Percentiles rank a stretch among this genome's conserved stretches.
These are phyloP conservation scores for Purpureocillium takamizusanense DNA, from an alignment of 2,329 filamentous ascomycete genomes.

Conservation along the genomic window DNA sequence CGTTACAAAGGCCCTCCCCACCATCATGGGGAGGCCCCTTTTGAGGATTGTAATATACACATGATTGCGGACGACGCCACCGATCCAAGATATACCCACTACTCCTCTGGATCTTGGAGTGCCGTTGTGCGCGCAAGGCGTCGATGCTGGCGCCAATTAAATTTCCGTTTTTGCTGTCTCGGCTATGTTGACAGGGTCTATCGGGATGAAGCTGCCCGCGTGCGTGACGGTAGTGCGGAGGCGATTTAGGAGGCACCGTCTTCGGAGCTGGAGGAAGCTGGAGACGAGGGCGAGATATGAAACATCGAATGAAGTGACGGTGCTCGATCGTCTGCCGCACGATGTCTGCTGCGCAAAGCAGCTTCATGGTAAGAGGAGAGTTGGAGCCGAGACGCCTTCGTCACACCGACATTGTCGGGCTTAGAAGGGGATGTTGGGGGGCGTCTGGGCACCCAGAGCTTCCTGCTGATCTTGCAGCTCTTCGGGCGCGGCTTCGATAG, in stretches of 20 bases:
- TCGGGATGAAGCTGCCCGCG: no score
- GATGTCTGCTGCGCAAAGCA: no score
- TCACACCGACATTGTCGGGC: conserved; percentile 5
- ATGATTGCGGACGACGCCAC: not conserved
- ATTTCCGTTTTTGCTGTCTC: not conserved
- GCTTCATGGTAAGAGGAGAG: conserved; percentile 6
- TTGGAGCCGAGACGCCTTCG: conserved; percentile 11
- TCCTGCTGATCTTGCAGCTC: conserved; percentile 83
- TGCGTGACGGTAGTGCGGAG: no score
- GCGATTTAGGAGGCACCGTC: no score
- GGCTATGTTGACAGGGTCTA: no score
- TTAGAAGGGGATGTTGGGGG: conserved; percentile 59
- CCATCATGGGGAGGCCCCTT: not conserved
- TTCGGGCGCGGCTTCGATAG: conserved; percentile 76
- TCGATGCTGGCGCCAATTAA: no score
- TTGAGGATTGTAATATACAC: conserved; percentile 1
- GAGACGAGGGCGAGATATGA: conserved; percentile 16
- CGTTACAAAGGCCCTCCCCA: not conserved
- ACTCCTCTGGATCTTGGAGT: no score
- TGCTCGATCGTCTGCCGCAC: conserved; percentile 8
- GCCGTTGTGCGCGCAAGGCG: no score
- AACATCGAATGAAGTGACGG: conserved; percentile 16
- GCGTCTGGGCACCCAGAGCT: conserved; percentile 37
- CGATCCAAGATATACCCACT: no score
- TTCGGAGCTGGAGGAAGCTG: not conserved